Base-by-base conservation (phyloP, 2,329 filamentous ascomycete species). In the Zymoseptoria crescenta region DNA sequence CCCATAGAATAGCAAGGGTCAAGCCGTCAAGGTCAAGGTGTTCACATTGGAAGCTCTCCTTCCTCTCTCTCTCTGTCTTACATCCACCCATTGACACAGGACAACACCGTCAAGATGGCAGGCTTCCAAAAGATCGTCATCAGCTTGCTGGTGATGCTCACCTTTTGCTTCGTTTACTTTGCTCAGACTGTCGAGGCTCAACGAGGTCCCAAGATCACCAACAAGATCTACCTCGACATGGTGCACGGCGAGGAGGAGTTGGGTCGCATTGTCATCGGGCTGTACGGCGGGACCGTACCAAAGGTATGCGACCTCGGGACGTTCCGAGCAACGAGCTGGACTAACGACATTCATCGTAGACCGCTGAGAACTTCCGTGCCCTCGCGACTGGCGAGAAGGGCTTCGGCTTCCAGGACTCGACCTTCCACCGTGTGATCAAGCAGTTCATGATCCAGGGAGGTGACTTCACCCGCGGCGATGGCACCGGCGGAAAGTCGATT, bases 401-500 rank as follows among this genome's bases (percentile, higher is more conserved):
- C 71, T 92, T 86, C 72, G 89, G 89, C 65, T 95, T 92, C 73
- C 80, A 90, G 76, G 88, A 85, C 63, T 92, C 88, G 55, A 81
- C 76, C 72, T 95, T 95, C 86, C 90, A 95, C 83, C 89, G 90
- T 75, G 88, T 94, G 73, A 94, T 94, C 82, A 89, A 90, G 81
- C 75, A 86, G 68, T 94, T 94, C 79, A 94, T 94, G 90, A 92
- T 94, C 75, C 89, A 93, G 80, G 89, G 89, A 69, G 89, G 89
- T 75, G 89, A 94, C 80, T 93, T 94, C 77, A 93, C 89, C 75
- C 87, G 84, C 67, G 86, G 85, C 59, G 88, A 94, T 70, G 83
- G 89, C 70, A 92, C 89, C 64, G 89, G 89, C 74, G 89, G 89
- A 76, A 92, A 91, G 83, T 91, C 87, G 65, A 93, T 94, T 80